Evolutionary conservation across 2,329 filamentous ascomycete genomes (phyloP), one percentile per base, ranked within the genome.

Genomic region (Trichoderma sp.): DNA sequence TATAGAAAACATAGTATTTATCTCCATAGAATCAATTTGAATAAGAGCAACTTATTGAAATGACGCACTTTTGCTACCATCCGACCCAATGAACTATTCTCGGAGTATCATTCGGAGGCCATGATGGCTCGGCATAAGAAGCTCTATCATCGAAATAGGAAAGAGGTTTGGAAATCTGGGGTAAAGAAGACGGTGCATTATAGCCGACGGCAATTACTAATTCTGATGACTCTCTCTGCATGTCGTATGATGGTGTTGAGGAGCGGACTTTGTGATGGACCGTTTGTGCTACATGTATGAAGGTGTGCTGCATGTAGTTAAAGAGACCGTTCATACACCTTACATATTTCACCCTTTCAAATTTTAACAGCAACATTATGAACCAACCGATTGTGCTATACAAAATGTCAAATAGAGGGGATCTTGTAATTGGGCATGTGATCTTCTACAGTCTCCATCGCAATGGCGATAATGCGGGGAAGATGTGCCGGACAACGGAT

Each of bases 151-250:
- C 56, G 6, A 34, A 61, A 69, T 47, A 69, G 36, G 66, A 36
- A 61, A 69, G 66, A 69, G 56, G 6, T 15, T 34, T 4, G 56
- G 24, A 47, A 61, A 61, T 47, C 56, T 14, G 39, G 28, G 43
- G 43, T 53, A 51, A 26, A 26, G 5, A 26, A 51, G 36, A 26
- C 6, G 21, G 21, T 15, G 18, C 56, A 60, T 21, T 51, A 61
- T 60, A 61, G 30, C 66, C 66, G 66, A 61, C 66, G 66, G 66
- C n/a, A 69, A 51, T 51, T 47, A 47, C 18, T 21, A 39, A 18
- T 32, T 24, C 15, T 28, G 30, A 39, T 5, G 14, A 24, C 43
- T 26, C 8, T 56, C 14, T n/a, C 7, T 56, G 47, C 30, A 28
- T 63, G 6, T 30, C 30, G 1, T 30, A 30, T 14, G 28, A n/a